Conservation (phyloP, 371 early-diverging fungal species). For the Lichtheimia hyalospora region DNA sequence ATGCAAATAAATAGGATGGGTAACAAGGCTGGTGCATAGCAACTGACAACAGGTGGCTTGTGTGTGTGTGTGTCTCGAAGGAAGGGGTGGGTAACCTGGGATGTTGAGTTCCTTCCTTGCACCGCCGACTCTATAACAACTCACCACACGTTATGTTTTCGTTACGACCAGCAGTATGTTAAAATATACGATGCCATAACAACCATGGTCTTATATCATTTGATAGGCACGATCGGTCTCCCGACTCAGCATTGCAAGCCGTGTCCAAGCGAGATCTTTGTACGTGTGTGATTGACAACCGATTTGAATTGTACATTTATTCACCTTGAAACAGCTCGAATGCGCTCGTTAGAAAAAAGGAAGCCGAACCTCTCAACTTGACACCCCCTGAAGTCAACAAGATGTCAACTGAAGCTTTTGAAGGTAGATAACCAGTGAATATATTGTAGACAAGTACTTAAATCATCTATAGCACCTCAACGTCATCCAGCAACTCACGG, state of each 20-base stretch:
- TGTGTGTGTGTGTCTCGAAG: too few relatives aligned
- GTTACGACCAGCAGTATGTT: conserved; percentile 1
- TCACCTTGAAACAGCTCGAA: too few relatives aligned
- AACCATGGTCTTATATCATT: too few relatives aligned
- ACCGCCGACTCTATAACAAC: not conserved
- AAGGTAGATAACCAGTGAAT: not conserved
- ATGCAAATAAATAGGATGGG: too few relatives aligned
- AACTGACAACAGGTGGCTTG: too few relatives aligned
- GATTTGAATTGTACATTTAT: too few relatives aligned
- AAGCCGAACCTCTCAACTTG: not conserved
- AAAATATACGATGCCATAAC: too few relatives aligned
- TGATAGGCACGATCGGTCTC: not conserved
- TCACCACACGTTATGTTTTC: not conserved
- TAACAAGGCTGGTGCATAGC: too few relatives aligned
- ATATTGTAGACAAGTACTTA: too few relatives aligned
- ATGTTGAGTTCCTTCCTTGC: not conserved
- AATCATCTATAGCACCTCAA: conserved; percentile 22
- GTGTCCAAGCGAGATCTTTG: not conserved
- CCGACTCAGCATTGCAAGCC: not conserved
- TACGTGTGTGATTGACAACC: not conserved
- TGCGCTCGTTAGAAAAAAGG: not conserved
- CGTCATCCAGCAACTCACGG: conserved; percentile 57
- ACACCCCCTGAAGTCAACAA: not conserved
- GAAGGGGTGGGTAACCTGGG: too few relatives aligned
- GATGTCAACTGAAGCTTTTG: not conserved